Evolutionary conservation across 805 yeast genomes (phyloP).

Genomic region (Ogataea glucozyma): DNA sequence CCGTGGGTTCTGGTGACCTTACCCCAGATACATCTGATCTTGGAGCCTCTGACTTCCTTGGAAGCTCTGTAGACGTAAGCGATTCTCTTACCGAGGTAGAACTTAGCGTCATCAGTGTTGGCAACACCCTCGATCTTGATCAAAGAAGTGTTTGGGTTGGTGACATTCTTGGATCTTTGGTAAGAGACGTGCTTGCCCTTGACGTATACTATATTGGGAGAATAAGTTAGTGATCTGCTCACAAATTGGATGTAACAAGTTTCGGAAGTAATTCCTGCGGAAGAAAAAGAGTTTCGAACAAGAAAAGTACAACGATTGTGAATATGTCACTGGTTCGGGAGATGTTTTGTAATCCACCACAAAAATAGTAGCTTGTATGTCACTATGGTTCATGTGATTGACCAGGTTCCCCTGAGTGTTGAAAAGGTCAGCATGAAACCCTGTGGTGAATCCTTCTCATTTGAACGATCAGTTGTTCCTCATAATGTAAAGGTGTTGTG

Average conservation of each 20-base stretch:
- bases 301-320: too few relatives aligned
- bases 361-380: too few relatives aligned
- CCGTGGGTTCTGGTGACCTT: constrained; percentile 99
- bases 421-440: too few relatives aligned
- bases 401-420: too few relatives aligned
- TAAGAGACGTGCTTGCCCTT: constrained; percentile 99
- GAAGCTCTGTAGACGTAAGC: constrained; percentile 99
- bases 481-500: too few relatives aligned
- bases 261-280: too few relatives aligned
- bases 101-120: constrained; percentile 90
- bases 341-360: too few relatives aligned
- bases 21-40: constrained; percentile 99
- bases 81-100: constrained; percentile 99
- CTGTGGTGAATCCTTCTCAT: too few relatives aligned
- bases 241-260: not conserved
- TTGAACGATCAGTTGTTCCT: too few relatives aligned
- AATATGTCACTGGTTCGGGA: too few relatives aligned
- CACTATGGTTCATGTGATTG: too few relatives aligned
- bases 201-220: constrained; percentile 88
- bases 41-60: constrained; percentile 97
- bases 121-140: constrained; percentile 96
- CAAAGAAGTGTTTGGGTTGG: constrained; percentile 97
- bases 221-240: constrained; percentile 15
- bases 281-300: too few relatives aligned
- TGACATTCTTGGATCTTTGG: constrained; percentile 98